Percentiles rank a stretch among this genome's conserved stretches.
Evolutionary conservation across 495 filamentous ascomycete species (phyloP).

Genomic region (Neohortaea acidophila): DNA sequence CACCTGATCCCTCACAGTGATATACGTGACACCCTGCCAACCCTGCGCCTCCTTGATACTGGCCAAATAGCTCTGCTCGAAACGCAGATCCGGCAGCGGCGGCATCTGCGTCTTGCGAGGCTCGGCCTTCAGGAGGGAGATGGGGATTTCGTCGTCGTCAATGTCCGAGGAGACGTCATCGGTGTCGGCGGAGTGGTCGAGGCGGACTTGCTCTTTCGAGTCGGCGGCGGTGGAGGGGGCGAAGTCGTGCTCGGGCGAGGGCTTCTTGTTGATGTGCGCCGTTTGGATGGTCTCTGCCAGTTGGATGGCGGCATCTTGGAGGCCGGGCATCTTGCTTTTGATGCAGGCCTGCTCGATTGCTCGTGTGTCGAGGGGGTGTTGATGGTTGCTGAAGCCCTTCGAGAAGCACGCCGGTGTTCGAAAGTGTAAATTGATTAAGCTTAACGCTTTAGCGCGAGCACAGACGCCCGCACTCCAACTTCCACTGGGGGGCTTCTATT

Average conservation of each 20-base stretch:
- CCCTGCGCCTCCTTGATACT: slow-evolving; percentile 64
- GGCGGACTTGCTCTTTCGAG: slow-evolving; percentile 22
- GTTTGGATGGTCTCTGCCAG: slow-evolving; percentile 65
- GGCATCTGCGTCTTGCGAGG: slow-evolving; percentile 46
- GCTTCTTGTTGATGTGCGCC: slow-evolving; percentile 53
- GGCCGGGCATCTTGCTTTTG: not conserved
- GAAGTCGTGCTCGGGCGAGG: slow-evolving; percentile 57
- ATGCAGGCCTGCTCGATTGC: not conserved
- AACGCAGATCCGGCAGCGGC: slow-evolving; percentile 81
- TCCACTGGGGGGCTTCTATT: no score
- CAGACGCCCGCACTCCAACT: no score
- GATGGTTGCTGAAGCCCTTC: no score
- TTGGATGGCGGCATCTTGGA: slow-evolving; percentile 34
- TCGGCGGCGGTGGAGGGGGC: slow-evolving; percentile 59
- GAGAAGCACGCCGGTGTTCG: no score
- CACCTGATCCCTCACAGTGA: slow-evolving; percentile 82
- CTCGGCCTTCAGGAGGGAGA: slow-evolving; percentile 27
- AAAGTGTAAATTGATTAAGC: no score
- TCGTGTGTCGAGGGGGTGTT: no score
- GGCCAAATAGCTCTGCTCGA: slow-evolving; percentile 92
- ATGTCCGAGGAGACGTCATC: slow-evolving; percentile 17
- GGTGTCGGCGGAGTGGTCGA: slow-evolving; percentile 9
- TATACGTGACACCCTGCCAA: slow-evolving; percentile 61
- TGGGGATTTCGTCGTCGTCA: slow-evolving; percentile 29
- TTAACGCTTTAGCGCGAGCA: no score